These are phyloP conservation scores for Scedosporium minutisporum DNA, from an alignment of 2,329 filamentous ascomycete species.

Conservation along the genomic window DNA sequence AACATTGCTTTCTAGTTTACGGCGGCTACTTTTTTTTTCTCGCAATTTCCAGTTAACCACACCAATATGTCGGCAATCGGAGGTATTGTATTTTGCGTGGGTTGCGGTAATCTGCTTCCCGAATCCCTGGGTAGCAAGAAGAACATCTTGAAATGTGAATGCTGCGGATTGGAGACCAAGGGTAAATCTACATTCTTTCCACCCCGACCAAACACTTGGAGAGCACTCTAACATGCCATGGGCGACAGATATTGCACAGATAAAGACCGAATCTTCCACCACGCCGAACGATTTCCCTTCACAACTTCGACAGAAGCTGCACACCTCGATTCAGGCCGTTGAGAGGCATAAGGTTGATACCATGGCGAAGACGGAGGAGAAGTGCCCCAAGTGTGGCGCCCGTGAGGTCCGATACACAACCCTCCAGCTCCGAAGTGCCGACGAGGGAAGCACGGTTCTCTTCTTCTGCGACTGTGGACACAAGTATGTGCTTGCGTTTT, in stretches of 20 bases:
- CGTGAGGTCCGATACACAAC: slow-evolving; percentile 78
- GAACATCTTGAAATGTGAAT: slow-evolving; percentile 69
- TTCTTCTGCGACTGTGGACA: slow-evolving; percentile 81
- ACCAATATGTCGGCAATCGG: slow-evolving; percentile 74
- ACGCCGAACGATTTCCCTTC: slow-evolving; percentile 88
- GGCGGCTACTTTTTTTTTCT: not conserved
- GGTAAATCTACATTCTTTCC: slow-evolving; percentile 39
- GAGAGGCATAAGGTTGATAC: slow-evolving; percentile 68
- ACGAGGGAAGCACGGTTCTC: slow-evolving; percentile 90
- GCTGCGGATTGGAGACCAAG: slow-evolving; percentile 77
- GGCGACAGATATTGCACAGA: slow-evolving; percentile 58
- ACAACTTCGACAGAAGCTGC: slow-evolving; percentile 69
- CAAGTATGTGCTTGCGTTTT: slow-evolving; percentile 47
- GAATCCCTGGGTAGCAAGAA: slow-evolving; percentile 67
- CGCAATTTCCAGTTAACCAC: not conserved
- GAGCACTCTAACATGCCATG: not conserved
- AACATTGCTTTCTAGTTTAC: no score
- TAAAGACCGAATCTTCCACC: slow-evolving; percentile 71
- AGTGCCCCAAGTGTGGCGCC: slow-evolving; percentile 71
- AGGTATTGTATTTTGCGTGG: slow-evolving; percentile 83
- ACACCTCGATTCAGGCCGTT: slow-evolving; percentile 75
- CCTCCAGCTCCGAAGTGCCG: slow-evolving; percentile 79
- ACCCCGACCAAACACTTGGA: not conserved
- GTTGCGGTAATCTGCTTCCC: slow-evolving; percentile 85
- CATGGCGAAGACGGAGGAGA: slow-evolving; percentile 56